Base-by-base conservation (phyloP, 2,329 filamentous ascomycete species). In the Colletotrichum cuscutae region DNA sequence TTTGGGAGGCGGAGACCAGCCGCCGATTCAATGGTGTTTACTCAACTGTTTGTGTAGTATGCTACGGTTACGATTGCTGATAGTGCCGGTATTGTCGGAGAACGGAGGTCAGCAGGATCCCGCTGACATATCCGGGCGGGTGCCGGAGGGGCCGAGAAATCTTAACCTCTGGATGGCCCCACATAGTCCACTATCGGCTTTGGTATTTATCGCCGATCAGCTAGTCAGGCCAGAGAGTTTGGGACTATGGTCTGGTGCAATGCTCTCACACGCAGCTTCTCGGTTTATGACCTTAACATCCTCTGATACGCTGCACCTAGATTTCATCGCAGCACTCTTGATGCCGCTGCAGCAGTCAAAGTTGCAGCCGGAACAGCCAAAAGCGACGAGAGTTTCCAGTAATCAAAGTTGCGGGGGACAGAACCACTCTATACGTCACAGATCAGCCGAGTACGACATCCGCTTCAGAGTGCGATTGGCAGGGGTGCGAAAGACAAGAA, bases 331-430 rank as follows among this genome's bases (percentile, higher is more conserved):
- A 13, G 15, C 19, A 28, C 11, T 54, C 11, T 4, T 19, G 11
- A n/a, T 26, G 4, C 2, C 19, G 13, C 3, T 26, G 22, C 53
- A 19, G 24, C 30, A 19, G 61, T 19, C 53, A 59, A 22, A 13
- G 26, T 42, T 19, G 53, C 24, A 59, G 30, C 22, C 42, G 61
- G 54, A 22, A 57, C 26, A 26, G 32, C 35, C 22, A 60, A 62
- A 64, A 37, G 22, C 35, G 57, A 56, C 22, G 56, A 58, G 4
- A 37, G 58, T n/a, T 52, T 22, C 24, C 15, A 22, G 37, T 32
- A 63, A 68, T 67, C 37, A n/a, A 63, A 63, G 58, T 68, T 58
- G 69, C 58, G 65, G 69, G 69, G 58, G 58, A 24, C 58, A 68
- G 69, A 63, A 46, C 64, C 57, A 71, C 69, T 53, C 37, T 28